Evolutionary conservation across 2,329 filamentous ascomycete genomes (phyloP), one percentile per base, ranked within the genome.

Genomic region (Aspergillus nomiae): DNA sequence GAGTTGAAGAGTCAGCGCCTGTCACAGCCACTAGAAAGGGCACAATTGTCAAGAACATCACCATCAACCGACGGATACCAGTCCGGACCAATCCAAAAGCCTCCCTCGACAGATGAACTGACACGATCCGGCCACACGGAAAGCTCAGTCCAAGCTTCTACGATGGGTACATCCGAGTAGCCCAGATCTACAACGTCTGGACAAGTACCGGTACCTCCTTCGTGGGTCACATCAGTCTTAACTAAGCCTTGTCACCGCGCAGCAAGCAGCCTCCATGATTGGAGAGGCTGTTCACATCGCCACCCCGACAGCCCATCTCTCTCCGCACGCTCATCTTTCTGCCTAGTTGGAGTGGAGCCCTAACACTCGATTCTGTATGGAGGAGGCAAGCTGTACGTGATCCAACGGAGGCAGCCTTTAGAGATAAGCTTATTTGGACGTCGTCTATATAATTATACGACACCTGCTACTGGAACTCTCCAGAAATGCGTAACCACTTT

Each of bases 341-440:
- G 65, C 64, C 65, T 67, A 67, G 58, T 45, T 30, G 36, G n/a
- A 45, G 65, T 67, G 65, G 65, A 65, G 56, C 63, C 58, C 28
- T 51, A 24, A 32, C 32, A 28, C 41, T 59, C 4, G 28, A 38
- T 50, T 56, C 57, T 38, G 61, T 61, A 58, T 66, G 61, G 61
- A 59, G 53, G 56, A 54, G 12, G 48, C 19, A 34, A 9, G 41
- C 16, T 45, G 57, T 41, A 26, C 36, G 26, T 14, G 45, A 51
- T 34, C 12, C 16, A 30, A 12, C 24, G 53, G 45, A 28, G 34
- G 53, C 30, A 28, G 28, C 21, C 54, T 59, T 67, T 55, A 62
- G 63, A 65, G 62, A 65, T 69, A 69, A 69, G 67, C 67, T 69
- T 69, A 69, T 62, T 57, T 67, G 24, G 32, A 66, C 62, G 48